Evolutionary conservation across 768 basidiomycete genomes (phyloP), one percentile per base, ranked within the genome.

Genomic region (Tubosaeta brunneosetosa): DNA sequence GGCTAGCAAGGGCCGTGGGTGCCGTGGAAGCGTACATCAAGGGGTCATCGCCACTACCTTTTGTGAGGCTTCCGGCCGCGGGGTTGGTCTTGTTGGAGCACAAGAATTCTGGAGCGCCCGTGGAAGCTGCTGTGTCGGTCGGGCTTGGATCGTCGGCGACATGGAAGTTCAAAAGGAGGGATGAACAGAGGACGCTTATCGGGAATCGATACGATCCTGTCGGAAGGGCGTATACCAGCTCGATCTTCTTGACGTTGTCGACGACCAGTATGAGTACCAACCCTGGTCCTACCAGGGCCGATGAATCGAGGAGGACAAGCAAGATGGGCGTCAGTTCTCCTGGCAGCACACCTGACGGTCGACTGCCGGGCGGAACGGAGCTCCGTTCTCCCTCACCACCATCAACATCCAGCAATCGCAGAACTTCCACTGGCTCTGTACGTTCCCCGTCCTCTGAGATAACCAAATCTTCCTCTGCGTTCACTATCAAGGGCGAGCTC

Each of bases 21-120:
- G 76, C 82, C 0, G 71, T 99, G 38, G 94, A 97, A 64, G 65
- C 76, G 25, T 86, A 82, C 59, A 75, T 92, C 59, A 89, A 88
- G 72, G 73, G 74, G 40, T 72, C 75, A 31, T 79, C 83, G 0
- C 79, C 87, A 0, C 68, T 86, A 29, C 89, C 91, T 14, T 74
- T 85, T 47, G 80, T 83, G 37, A 77, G 87, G 42, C 66, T 85
- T 13, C 95, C 95, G 3, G 69, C 84, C 3, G 71, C 81, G 5
- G 85, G 83, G 1, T 55, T 90, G 57, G 71, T 84, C 8, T 63
- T 87, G 40, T 76, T 74, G 12, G 81, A 83, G 54, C 76, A 77
- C 62, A 78, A 76, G 56, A 44, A 25, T 16, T 8, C 50, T 27
- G 47, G 50, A 8, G 11, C 38, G 3, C 66, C 68, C 13, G 77